A percentile compares a stretch with the other conserved stretches of the same genome.
Evolutionary conservation across 805 yeast species (phyloP).

Genomic region (Priceomyces fermenticarens): DNA sequence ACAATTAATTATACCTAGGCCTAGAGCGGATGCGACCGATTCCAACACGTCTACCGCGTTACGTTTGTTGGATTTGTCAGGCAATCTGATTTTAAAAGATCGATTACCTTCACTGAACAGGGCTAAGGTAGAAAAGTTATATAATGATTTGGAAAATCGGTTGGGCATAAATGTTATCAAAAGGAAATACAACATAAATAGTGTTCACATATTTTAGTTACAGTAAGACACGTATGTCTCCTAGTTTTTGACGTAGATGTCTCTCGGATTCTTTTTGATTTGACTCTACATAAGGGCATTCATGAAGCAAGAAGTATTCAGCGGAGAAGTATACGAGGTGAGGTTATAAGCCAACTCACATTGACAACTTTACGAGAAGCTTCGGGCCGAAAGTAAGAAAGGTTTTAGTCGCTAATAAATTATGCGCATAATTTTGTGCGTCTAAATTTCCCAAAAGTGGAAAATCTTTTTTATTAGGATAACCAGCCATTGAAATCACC

Average conservation of each 20-base stretch:
- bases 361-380: too few species aligned
- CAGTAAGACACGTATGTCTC: too few species aligned
- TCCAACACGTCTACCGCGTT: constrained; percentile 6
- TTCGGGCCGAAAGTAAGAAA: too few species aligned
- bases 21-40: neutral
- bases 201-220: constrained; percentile 18
- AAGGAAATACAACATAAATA: constrained; percentile 24
- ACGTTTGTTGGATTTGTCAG: constrained; percentile 15
- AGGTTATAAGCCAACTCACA: too few species aligned
- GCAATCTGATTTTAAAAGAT: constrained; percentile 14
- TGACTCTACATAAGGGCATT: too few species aligned
- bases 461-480: neutral
- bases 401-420: too few species aligned
- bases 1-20: constrained; percentile 9
- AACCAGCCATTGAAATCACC: constrained; percentile 1
- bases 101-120: constrained; percentile 6
- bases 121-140: constrained; percentile 18
- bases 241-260: too few species aligned
- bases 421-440: neutral
- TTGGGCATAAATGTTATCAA: constrained; percentile 18
- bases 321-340: too few species aligned
- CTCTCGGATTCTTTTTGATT: too few species aligned
- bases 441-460: constrained; percentile 1
- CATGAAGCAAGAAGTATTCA: too few species aligned
- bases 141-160: constrained; percentile 16